Evolutionary conservation across 768 basidiomycete genomes (phyloP).

Genomic region (Kwoniella bestiolae): DNA sequence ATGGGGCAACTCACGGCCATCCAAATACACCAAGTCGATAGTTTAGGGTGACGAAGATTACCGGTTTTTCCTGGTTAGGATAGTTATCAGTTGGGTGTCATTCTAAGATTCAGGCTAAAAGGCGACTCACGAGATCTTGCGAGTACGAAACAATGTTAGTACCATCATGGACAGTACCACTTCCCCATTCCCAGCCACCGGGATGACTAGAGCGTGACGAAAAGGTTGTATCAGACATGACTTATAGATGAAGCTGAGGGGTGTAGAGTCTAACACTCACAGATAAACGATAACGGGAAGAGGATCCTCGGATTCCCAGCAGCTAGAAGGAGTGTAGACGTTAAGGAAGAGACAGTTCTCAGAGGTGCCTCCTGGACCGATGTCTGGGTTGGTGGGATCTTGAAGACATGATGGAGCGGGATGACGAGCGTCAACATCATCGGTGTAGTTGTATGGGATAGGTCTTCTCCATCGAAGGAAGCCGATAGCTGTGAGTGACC

Average conservation of each 20-base stretch:
- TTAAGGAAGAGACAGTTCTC: conserved; percentile 65
- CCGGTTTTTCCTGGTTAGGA: conserved; percentile 59
- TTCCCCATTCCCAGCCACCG: conserved; percentile 38
- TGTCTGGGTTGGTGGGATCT: conserved; percentile 10
- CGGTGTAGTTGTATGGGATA: conserved; percentile 29
- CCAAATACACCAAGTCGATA: conserved; percentile 65
- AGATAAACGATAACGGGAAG: conserved; percentile 62
- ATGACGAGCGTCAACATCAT: conserved; percentile 36
- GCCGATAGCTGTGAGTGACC: conserved; percentile 32
- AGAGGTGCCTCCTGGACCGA: conserved; percentile 32
- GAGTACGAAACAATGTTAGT: conserved; percentile 40
- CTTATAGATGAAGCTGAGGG: not conserved
- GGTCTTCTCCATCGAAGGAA: conserved; percentile 46
- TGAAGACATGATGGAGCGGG: conserved; percentile 50
- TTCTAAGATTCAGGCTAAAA: too few relatives aligned
- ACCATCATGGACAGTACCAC: conserved; percentile 52
- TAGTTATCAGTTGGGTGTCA: not conserved
- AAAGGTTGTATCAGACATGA: not conserved
- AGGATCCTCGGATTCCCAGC: conserved; percentile 29
- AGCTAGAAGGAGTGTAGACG: conserved; percentile 59
- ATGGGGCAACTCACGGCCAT: conserved; percentile 49
- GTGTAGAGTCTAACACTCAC: conserved; percentile 26
- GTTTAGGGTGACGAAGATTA: conserved; percentile 63
- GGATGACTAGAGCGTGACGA: conserved; percentile 60
- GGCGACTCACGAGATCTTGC: conserved; percentile 21